A percentile compares a stretch with the other conserved stretches of the same genome.
Evolutionary conservation across 768 basidiomycete species (phyloP).

Genomic region (Amanita pseudoporphyria): DNA sequence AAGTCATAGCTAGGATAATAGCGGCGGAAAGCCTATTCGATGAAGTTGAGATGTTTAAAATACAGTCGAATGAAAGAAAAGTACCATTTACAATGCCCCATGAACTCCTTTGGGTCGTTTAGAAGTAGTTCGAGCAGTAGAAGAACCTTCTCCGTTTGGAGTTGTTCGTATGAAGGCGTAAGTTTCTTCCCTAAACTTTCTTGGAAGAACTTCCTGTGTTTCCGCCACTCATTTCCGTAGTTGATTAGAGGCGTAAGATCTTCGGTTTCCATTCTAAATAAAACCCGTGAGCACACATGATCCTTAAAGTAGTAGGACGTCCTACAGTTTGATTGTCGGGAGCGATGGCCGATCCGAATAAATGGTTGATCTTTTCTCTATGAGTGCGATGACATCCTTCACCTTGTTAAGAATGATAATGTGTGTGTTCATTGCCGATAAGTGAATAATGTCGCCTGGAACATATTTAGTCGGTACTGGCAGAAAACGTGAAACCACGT

Average conservation of each 20-base stretch:
- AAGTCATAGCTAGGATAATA: not conserved
- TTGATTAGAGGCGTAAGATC: not conserved
- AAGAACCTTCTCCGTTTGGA: not conserved
- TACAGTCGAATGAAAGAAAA: not conserved
- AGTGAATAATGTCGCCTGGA: conserved; percentile 5
- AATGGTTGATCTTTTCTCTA: conserved; percentile 8
- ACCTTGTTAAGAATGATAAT: conserved; percentile 7
- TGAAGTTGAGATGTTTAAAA: not conserved
- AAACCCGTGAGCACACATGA: not conserved
- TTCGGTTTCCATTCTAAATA: not conserved
- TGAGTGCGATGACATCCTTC: conserved; percentile 5
- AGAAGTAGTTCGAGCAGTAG: not conserved
- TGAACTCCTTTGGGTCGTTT: not conserved
- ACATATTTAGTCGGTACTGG: not conserved
- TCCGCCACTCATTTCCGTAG: not conserved
- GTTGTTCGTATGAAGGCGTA: not conserved
- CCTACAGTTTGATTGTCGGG: conserved; percentile 14
- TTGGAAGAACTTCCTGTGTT: not conserved
- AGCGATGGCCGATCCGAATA: conserved; percentile 16
- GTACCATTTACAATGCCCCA: not conserved
- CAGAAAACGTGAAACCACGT: not conserved
- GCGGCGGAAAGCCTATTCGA: not conserved
- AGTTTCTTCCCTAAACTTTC: not conserved
- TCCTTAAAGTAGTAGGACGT: not conserved
- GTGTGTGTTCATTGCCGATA: not conserved